phyloP scores from a whole-genome alignment of 1,284 basidiomycete genomes.

The Cutaneotrichosporon sp. region DNA sequence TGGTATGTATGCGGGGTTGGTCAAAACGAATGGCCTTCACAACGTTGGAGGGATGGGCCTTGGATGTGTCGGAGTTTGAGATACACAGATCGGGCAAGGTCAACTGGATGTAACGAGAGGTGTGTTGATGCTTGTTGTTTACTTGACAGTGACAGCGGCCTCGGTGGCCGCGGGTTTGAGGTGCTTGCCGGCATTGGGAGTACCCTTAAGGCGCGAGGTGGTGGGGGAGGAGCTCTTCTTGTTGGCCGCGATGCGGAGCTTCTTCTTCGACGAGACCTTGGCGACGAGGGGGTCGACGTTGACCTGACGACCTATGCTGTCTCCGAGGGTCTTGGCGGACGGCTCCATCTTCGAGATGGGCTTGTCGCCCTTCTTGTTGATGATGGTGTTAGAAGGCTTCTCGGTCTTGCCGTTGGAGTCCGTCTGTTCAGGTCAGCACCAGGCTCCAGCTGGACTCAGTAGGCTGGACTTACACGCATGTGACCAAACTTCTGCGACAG shows the following conservation, averaged over 20 bases:
- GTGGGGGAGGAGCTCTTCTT: slow-evolving; percentile 8
- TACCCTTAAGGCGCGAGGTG: slow-evolving; percentile 33
- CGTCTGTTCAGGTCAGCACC: not conserved
- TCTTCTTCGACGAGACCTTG: slow-evolving; percentile 8
- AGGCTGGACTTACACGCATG: slow-evolving; percentile 10
- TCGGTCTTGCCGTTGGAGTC: slow-evolving; percentile 12
- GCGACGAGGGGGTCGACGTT: slow-evolving; percentile 5
- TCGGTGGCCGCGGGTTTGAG: slow-evolving; percentile 27
- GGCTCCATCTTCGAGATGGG: slow-evolving; percentile 2
- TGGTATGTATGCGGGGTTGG: not conserved
- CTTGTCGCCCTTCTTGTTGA: slow-evolving; percentile 5
- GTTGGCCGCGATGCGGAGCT: slow-evolving; percentile 1
- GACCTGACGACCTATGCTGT: slow-evolving; percentile 13
- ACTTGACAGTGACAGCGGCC: not conserved
- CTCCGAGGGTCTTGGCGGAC: slow-evolving; percentile 11
- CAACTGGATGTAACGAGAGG: not conserved
- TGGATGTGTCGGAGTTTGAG: not conserved
- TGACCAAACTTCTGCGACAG: slow-evolving; percentile 41
- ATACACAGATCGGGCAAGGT: slow-evolving; percentile 1
- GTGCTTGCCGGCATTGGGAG: slow-evolving; percentile 42
- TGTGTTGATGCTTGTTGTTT: not conserved
- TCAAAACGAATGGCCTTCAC: not conserved
- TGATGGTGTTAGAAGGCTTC: not conserved
- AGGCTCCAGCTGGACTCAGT: no score
- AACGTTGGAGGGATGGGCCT: not conserved